Evolutionary conservation across 1,284 basidiomycete genomes (phyloP), one percentile per base, ranked within the genome.

Genomic region (Ustilago xerochloae): DNA sequence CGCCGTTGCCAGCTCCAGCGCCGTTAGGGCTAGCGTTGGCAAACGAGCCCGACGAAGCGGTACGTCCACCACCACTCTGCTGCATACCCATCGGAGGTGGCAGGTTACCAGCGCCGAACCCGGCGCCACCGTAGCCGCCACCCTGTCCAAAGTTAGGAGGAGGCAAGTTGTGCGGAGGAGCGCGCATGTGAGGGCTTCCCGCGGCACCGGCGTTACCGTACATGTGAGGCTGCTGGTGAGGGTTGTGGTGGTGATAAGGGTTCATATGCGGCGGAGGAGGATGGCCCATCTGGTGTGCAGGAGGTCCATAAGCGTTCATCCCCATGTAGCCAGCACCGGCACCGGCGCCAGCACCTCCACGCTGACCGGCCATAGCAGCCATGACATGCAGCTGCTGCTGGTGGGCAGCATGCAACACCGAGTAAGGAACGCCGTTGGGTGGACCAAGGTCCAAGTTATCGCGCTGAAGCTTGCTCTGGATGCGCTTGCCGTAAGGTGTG

Each of bases 401-500:
- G 13, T 67, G 71, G 18, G 70, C 73, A 28, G 76, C 78, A 26
- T 79, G 79, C 33, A 80, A 52, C 20, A 80, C 55, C 52, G 77
- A 72, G 36, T 73, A 81, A 3, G 75, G 77, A 33, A 81, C 68
- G n/a, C 70, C 65, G 13, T 61, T 71, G 49, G 75, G 57, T 26
- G 71, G 53, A 12, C 63, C 69, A 22, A 80, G 48, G 56, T 81
- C 80, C 47, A 80, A 56, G 46, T 78, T 81, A 38, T 83, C 82
- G 33, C 81, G 63, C 68, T 83, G 81, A 50, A 84, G 71, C 73
- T 83, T 83, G 73, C 76, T 79, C 75, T 84, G 82, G 56, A 84
- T 84, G 30, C 82, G 75, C 75, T 84, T 84, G 18, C 82, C 82
- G 43, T 84, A 84, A 26, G 82, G 82, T 43, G 82, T 84, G 59